Base-by-base conservation (phyloP, 495 filamentous ascomycete species). In the Extremus antarcticus region DNA sequence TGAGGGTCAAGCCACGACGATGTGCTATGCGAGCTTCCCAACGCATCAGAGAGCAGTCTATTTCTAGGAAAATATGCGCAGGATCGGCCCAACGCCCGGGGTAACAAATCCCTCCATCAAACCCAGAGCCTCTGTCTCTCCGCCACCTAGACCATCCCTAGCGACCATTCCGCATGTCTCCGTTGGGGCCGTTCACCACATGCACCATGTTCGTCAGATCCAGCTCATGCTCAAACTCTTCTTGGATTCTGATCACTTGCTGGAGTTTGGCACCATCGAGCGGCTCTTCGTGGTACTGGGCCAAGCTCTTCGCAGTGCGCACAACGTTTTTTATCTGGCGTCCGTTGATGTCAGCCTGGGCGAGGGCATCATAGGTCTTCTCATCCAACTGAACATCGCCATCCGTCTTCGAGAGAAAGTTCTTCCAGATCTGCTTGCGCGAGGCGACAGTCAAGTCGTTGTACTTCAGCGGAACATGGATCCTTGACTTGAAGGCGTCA, bases 391-490 rank as follows among this genome's bases (percentile, higher is more conserved):
- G 15, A 20, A 46, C 60, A 21, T 50, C 47, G 10, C 25, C 40
- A 2, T 56, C 53, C 24, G 54, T 25, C 59, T 53, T 57, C 17
- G 35, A 41, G 15, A 63, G 52, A 21, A 63, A 63, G 46, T 60
- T 63, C 25, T 25, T 55, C 57, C 57, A 63, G 38, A 63, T 63
- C 38, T 52, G 43, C 25, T 54, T 50, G 4, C 57, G 57, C 11
- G 52, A 46, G 1, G 32, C 3, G 25, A 39, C 41, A 10, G 41
- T 53, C 22, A 77, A 64, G 0, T 57, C 57, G 4, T 72, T 70
- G 57, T 76, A 79, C 55, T 73, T 70, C 7, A 81, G 65, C 23
- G 65, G 69, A 2, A 78, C 62, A 54, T 79, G 74, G 25, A 75
- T 74, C 3, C 74, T 66, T 0, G 72, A 72, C 52, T 70, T 66